Evolutionary conservation across 352 stramenopile species (phyloP).

Genomic region (Halophytophthora batemanensis): DNA sequence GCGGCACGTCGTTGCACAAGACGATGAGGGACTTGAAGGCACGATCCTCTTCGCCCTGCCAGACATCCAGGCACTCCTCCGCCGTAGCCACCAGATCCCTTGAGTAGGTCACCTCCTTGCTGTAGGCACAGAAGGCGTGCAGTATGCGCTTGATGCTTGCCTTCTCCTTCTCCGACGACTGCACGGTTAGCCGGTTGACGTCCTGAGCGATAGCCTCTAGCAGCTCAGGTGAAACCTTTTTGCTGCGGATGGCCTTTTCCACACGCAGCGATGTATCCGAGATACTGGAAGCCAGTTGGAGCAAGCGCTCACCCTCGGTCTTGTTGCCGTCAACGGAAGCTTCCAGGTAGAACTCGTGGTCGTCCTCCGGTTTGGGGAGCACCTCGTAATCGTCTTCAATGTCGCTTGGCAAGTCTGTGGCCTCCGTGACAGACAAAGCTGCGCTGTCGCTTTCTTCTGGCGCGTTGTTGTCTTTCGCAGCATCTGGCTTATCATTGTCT

Average conservation of each 20-base stretch:
- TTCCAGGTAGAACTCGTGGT: slow-evolving; percentile 32
- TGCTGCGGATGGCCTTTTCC: slow-evolving; percentile 54
- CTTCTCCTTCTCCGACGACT: slow-evolving; percentile 33
- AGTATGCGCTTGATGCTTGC: slow-evolving; percentile 55
- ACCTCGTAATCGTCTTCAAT: slow-evolving; percentile 37
- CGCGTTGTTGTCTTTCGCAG: slow-evolving; percentile 7
- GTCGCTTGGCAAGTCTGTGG: slow-evolving; percentile 38
- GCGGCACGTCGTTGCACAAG: slow-evolving; percentile 60
- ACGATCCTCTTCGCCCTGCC: slow-evolving; percentile 60
- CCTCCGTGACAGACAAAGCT: slow-evolving; percentile 27
- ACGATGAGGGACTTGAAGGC: slow-evolving; percentile 72
- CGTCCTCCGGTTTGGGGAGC: slow-evolving; percentile 24
- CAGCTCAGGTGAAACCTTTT: slow-evolving; percentile 55
- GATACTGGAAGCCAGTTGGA: slow-evolving; percentile 33
- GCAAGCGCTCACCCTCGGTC: slow-evolving; percentile 20
- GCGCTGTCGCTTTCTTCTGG: slow-evolving; percentile 31
- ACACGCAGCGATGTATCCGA: slow-evolving; percentile 39
- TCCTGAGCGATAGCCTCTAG: slow-evolving; percentile 50
- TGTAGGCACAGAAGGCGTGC: slow-evolving; percentile 76
- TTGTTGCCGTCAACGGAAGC: slow-evolving; percentile 28
- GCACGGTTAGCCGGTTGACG: slow-evolving; percentile 32
- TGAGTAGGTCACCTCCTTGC: slow-evolving; percentile 57
- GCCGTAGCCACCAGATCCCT: slow-evolving; percentile 61
- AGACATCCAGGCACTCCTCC: slow-evolving; percentile 62
- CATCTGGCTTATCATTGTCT: too few relatives aligned